Evolutionary conservation across 495 filamentous ascomycete species (phyloP).

Genomic region (Xylaria flabelliformis): DNA sequence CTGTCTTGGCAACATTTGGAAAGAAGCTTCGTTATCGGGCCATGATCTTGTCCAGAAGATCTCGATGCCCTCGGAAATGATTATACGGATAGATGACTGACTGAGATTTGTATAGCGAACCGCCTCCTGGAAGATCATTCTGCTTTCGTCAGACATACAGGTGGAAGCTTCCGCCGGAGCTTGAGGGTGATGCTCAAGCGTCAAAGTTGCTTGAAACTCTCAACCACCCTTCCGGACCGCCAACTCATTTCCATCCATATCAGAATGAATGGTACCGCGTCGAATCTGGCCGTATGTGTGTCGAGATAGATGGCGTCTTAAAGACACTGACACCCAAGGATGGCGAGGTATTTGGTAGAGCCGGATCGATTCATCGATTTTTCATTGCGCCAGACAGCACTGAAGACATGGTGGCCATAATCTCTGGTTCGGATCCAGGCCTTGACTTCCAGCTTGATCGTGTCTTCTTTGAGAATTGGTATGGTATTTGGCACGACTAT

Average conservation of each 20-base stretch:
- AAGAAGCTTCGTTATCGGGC: neutral
- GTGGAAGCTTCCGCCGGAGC: slow-evolving; percentile 5
- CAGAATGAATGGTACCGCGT: slow-evolving; percentile 45
- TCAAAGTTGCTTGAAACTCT: neutral
- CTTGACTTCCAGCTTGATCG: slow-evolving; percentile 37
- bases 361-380: slow-evolving; percentile 40
- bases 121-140: slow-evolving; percentile 16
- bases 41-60: neutral
- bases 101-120: neutral
- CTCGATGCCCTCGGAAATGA: neutral
- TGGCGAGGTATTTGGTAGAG: slow-evolving; percentile 37
- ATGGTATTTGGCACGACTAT: slow-evolving; percentile 50
- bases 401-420: slow-evolving; percentile 19
- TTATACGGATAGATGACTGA: neutral
- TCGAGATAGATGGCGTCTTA: slow-evolving; percentile 37
- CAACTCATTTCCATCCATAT: slow-evolving; percentile 43
- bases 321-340: slow-evolving; percentile 32
- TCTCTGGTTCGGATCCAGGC: slow-evolving; percentile 16
- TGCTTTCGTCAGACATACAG: slow-evolving; percentile 15
- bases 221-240: slow-evolving; percentile 33
- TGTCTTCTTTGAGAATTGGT: slow-evolving; percentile 56
- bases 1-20: neutral
- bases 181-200: neutral
- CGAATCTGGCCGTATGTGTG: slow-evolving; percentile 34
- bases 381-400: slow-evolving; percentile 29